Conservation (phyloP, 225 moss, liverwort and hornwort genomes). For the Physcomitrium patens region DNA sequence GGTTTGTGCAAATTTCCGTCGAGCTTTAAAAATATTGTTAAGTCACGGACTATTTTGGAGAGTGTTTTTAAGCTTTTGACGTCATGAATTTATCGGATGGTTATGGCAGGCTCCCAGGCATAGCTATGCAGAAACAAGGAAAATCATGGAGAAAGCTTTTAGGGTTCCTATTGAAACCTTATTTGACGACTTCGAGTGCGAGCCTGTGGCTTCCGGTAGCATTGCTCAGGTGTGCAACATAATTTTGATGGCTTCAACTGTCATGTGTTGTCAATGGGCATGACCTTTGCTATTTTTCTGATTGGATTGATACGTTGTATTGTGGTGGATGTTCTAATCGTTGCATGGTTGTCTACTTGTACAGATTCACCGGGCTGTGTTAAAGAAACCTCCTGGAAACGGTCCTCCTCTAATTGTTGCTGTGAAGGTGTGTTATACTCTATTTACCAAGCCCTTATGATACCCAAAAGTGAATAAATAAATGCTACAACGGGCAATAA, state of each 20-base stretch:
- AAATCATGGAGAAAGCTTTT: conserved; percentile 71
- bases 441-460: background rate
- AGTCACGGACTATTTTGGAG: background rate
- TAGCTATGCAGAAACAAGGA: conserved; percentile 68
- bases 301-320: background rate
- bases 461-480: no score
- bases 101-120: conserved; percentile 73
- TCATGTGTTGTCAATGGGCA: background rate
- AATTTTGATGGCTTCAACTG: background rate
- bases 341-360: conserved; percentile 12
- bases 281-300: conserved; percentile 9
- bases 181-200: conserved; percentile 78
- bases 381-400: conserved; percentile 49
- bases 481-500: no score
- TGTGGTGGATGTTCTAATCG: conserved; percentile 4
- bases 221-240: conserved; percentile 69
- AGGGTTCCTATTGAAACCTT: conserved; percentile 62
- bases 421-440: conserved; percentile 56
- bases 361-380: conserved; percentile 68
- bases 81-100: background rate
- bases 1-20: conserved; percentile 27
- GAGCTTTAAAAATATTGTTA: no score
- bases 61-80: background rate
- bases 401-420: conserved; percentile 55
- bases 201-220: conserved; percentile 84